Conservation (phyloP, 2,329 filamentous ascomycete genomes). For the Aspergillus texensis region DNA sequence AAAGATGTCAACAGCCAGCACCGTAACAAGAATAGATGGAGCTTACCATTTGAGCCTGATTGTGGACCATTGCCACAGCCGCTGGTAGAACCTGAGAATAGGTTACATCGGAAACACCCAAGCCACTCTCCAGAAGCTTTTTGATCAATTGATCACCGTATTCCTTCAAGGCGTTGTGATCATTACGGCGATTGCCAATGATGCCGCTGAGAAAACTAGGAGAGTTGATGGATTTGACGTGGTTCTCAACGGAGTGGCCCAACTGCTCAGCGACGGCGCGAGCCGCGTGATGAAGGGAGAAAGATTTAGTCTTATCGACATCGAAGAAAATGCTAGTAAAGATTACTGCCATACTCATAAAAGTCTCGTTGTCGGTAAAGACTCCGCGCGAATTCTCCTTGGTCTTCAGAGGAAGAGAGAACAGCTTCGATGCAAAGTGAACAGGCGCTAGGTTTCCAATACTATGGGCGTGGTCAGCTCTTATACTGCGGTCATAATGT, state of each 20-base stretch:
- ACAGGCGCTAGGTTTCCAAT: conserved; percentile 58
- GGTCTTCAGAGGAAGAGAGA: conserved; percentile 59
- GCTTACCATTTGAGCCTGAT: conserved; percentile 67
- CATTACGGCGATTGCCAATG: conserved; percentile 51
- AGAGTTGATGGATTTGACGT: conserved; percentile 63
- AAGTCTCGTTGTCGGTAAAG: conserved; percentile 61
- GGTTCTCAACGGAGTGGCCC: conserved; percentile 63
- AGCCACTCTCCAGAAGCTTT: conserved; percentile 63
- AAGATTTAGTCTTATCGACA: conserved; percentile 67
- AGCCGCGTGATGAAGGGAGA: conserved; percentile 62
- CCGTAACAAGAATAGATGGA: conserved; percentile 20
- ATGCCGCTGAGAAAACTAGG: conserved; percentile 60
- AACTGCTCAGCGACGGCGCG: conserved; percentile 61
- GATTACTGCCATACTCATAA: conserved; percentile 64
- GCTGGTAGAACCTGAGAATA: conserved; percentile 72
- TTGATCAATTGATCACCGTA: conserved; percentile 70
- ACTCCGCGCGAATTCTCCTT: conserved; percentile 53
- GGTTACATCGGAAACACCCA: conserved; percentile 67
- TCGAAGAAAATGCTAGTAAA: conserved; percentile 69
- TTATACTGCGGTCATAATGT: conserved; percentile 10
- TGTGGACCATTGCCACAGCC: conserved; percentile 67
- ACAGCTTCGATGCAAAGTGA: conserved; percentile 59
- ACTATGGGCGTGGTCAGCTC: conserved; percentile 20
- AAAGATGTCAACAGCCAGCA: not conserved
- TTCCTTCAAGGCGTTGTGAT: conserved; percentile 59